Percentiles rank a stretch among this genome's conserved stretches.
phyloP scores from a whole-genome alignment of 768 basidiomycete genomes.

The Russula virescens region DNA sequence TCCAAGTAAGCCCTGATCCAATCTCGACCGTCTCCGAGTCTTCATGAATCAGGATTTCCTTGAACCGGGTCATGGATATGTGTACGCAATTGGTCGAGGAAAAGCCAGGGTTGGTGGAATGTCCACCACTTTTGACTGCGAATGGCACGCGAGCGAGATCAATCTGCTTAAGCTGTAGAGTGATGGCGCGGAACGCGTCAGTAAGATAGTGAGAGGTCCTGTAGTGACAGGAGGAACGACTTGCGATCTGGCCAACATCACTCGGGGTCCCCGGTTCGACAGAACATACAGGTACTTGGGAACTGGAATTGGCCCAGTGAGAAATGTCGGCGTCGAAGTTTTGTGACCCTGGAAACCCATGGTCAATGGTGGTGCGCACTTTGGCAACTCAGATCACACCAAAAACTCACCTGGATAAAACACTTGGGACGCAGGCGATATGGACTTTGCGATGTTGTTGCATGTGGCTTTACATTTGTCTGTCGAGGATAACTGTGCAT shows the following conservation, averaged over 20 bases:
- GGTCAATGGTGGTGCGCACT: neutral
- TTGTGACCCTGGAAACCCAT: neutral
- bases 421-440: conserved; percentile 3
- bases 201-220: neutral
- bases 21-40: conserved; percentile 12
- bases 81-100: conserved; percentile 27
- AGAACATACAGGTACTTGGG: conserved; percentile 16
- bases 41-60: conserved; percentile 6
- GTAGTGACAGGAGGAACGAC: neutral
- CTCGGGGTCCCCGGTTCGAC: conserved; percentile 19
- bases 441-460: neutral
- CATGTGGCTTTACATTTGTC: neutral
- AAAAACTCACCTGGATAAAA: conserved; percentile 1
- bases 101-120: conserved; percentile 24
- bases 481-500: neutral
- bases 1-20: conserved; percentile 26
- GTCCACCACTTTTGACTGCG: conserved; percentile 27
- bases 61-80: conserved; percentile 24
- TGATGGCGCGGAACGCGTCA: neutral
- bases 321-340: conserved; percentile 9
- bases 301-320: conserved; percentile 22
- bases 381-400: neutral
- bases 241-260: conserved; percentile 19
- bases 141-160: neutral
- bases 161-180: neutral